Conservation (phyloP, 176 grass and related monocot genomes). For the Cenchrus fungigraminus region DNA sequence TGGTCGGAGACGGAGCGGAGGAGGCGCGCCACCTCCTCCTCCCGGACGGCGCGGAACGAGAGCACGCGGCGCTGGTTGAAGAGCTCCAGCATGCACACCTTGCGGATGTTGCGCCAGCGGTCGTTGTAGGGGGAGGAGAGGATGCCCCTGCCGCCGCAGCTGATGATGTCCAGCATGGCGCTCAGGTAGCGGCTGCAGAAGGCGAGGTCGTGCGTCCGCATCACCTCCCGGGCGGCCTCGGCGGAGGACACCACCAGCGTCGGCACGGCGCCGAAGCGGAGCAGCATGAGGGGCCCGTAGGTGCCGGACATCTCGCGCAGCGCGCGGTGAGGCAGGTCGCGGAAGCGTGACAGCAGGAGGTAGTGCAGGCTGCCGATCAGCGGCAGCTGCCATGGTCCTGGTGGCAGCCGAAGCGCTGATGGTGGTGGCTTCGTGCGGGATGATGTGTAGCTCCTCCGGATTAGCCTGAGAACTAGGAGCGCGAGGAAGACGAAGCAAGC, state of each 20-base stretch:
- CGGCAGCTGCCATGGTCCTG: slow-evolving; percentile 53
- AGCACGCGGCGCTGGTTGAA: slow-evolving; percentile 50
- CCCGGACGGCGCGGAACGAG: slow-evolving; percentile 34
- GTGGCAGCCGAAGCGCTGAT: not conserved
- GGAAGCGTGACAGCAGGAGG: slow-evolving; percentile 31
- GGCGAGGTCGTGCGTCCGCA: slow-evolving; percentile 43
- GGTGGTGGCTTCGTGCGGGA: not conserved
- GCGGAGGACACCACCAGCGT: slow-evolving; percentile 49
- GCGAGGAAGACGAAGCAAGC: no score
- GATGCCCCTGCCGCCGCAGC: slow-evolving; percentile 25
- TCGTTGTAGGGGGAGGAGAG: slow-evolving; percentile 51
- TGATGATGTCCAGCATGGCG: slow-evolving; percentile 39
- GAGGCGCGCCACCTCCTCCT: slow-evolving; percentile 48
- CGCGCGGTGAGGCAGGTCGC: slow-evolving; percentile 42
- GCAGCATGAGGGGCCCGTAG: slow-evolving; percentile 43
- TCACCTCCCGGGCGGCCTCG: slow-evolving; percentile 46
- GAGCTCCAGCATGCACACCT: slow-evolving; percentile 43
- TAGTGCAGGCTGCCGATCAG: slow-evolving; percentile 56
- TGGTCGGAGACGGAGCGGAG: slow-evolving; percentile 13
- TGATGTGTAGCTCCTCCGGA: not conserved
- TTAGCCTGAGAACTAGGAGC: no score
- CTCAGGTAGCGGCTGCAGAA: slow-evolving; percentile 41
- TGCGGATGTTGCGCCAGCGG: slow-evolving; percentile 51
- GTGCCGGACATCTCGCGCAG: slow-evolving; percentile 31
- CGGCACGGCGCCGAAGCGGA: slow-evolving; percentile 45